Base-by-base conservation (phyloP, 768 basidiomycete species). In the Lactarius tabidus region DNA sequence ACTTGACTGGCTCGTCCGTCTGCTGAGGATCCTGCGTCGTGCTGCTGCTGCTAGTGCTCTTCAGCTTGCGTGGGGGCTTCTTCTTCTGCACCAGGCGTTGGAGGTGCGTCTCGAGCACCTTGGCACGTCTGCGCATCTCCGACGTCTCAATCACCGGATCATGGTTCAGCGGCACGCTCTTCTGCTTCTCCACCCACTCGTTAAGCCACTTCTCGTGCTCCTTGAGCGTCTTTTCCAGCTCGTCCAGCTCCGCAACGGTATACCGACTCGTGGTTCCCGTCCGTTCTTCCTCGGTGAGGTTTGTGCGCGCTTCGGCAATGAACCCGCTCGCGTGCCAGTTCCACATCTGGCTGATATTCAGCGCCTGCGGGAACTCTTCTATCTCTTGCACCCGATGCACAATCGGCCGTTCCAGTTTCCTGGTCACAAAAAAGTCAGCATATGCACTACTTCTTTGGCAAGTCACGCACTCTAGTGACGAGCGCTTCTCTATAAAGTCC, bases 311-410 rank as follows among this genome's bases (percentile, higher is more conserved):
- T 60, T 93, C 90, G 1, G 81, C 77, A 33, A 97, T 82, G 88
- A 98, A 99, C n/a, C 91, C 75, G 18, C 82, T 87, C 64, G 85
- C 90, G 76, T 82, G 88, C 91, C 85, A 99, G 77, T 86, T 93
- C 90, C 86, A 89, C 84, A 86, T 89, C 74, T 91, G 90, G 64
- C 85, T 87, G 77, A 83, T 88, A 72, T 93, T 90, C 61, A 98
- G 80, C 1, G 88, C 86, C 67, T 85, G 83, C 3, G 91, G 90
- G 77, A 97, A 94, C 33, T 86, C 86, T 68, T 90, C 85, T 54
- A 91, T 89, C 77, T 99, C 97, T 74, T 86, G 84, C 78, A 95
- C 93, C 15, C 97, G 91, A 73, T 88, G 84, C 56, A 93, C 82
- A 67, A 97, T 86, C 6, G 93, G 92, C 41, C 81, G 80, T 72